Conservation (phyloP, 2,329 filamentous ascomycete species). For the Penicillium sp. region DNA sequence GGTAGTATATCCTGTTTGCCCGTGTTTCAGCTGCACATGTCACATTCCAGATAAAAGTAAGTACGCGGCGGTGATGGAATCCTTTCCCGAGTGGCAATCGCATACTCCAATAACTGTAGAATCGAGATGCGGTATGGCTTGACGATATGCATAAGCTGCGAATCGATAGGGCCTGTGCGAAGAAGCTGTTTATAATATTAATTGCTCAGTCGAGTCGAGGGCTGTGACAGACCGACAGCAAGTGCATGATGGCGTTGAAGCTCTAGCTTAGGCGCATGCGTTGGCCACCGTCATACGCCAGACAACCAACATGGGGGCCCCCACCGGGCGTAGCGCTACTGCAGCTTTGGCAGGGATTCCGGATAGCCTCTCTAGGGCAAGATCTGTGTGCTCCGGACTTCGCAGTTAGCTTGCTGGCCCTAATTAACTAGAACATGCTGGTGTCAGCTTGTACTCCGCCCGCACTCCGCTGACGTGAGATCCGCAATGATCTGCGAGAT, state of each 20-base stretch:
- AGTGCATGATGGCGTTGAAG: not conserved
- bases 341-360: constrained; percentile 3
- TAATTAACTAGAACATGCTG: too few species aligned
- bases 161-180: not conserved
- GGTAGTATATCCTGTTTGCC: not conserved
- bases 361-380: constrained; percentile 1
- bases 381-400: not conserved
- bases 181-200: not conserved
- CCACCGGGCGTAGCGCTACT: constrained; percentile 5
- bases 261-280: not conserved
- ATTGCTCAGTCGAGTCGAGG: not conserved
- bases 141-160: not conserved
- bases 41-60: not conserved
- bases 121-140: not conserved
- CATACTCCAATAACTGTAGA: not conserved
- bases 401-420: not conserved
- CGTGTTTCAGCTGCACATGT: not conserved
- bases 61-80: not conserved
- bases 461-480: constrained; percentile 4
- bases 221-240: not conserved
- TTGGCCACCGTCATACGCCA: constrained; percentile 7
- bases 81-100: not conserved
- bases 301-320: not conserved
- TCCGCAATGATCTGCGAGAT: not conserved
- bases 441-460: not conserved